A percentile compares a stretch with the other conserved stretches of the same genome.
Conservation (phyloP, 1,284 basidiomycete species). For the Trametes pubescens region DNA sequence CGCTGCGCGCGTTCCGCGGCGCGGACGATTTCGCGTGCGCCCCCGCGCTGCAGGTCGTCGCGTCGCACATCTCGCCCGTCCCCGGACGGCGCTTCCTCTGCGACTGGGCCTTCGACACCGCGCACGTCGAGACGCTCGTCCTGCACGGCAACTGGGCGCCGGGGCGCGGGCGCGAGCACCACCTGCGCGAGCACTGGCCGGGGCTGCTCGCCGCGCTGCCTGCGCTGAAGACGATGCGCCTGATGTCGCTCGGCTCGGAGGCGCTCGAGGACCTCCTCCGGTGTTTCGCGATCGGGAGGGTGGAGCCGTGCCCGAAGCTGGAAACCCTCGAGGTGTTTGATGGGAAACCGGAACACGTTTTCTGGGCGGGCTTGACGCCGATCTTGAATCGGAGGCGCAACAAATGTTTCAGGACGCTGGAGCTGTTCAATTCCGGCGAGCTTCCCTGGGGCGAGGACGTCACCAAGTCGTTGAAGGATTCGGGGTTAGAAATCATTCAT, state of each 20-base stretch:
- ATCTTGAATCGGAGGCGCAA: background rate
- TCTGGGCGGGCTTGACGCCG: background rate
- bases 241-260: constrained; percentile 11
- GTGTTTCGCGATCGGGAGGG: background rate
- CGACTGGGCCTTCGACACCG: constrained; percentile 13
- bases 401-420: background rate
- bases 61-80: background rate
- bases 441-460: too few relatives aligned
- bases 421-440: background rate
- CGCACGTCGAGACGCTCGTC: constrained; percentile 18
- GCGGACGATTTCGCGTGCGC: constrained; percentile 4
- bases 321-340: constrained; percentile 21
- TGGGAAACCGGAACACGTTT: background rate
- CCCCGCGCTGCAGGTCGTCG: constrained; percentile 11
- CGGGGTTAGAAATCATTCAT: too few relatives aligned
- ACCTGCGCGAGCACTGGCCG: background rate
- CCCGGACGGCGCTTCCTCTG: constrained; percentile 5
- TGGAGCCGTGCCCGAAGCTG: constrained; percentile 6
- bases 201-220: constrained; percentile 10
- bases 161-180: background rate
- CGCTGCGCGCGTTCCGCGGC: constrained; percentile 10
- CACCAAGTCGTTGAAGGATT: too few relatives aligned
- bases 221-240: constrained; percentile 15
- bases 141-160: constrained; percentile 4
- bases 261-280: background rate